Base-by-base conservation (phyloP, 2,329 filamentous ascomycete genomes). In the Dactylonectria macrodidyma region DNA sequence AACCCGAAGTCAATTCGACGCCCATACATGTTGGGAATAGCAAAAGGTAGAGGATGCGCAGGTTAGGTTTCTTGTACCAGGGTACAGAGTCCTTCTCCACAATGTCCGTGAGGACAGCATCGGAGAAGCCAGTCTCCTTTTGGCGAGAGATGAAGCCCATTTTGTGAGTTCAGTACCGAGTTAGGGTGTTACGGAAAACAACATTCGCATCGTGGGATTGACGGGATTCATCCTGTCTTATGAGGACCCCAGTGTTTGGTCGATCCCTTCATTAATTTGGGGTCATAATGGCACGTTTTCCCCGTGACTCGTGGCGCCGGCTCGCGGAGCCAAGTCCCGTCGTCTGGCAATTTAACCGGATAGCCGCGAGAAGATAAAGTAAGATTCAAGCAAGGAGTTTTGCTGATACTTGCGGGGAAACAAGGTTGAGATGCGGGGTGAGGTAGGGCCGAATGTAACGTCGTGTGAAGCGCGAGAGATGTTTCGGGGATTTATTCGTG, bases 1-100 rank as follows among this genome's bases (percentile, higher is more conserved):
- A 89, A 0, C 87, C 87, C 3, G 85, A 87, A 0, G 87, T 89
- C 67, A 87, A 87, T 76, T 89, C 87, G 22, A 89, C 86, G 59
- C 87, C 86, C 77, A 89, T 85, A 73, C 85, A 88, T 54, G 85
- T 85, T 11, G 85, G 82, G 50, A 89, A 85, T 59, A 89, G 80
- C 60, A 84, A 76, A 3, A 88, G 72, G 72, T 89, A 89, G 61
- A 89, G 80, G 3, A 74, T 66, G 50, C 87, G 81, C 34, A 89
- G 79, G 67, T 89, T 88, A 0, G 81, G 84, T 73, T 89, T 89
- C 71, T 83, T 84, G 80, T 85, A 88, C 86, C 86, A 88, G 70
- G 80, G 80, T 22, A 71, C 69, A 70, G 77, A 77, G 61, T 79
- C 78, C 73, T 76, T 77, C 2, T 68, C 66, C 26, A 77, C 77